Evolutionary conservation across 495 filamentous ascomycete species (phyloP).

Genomic region (Xylona heveae): DNA sequence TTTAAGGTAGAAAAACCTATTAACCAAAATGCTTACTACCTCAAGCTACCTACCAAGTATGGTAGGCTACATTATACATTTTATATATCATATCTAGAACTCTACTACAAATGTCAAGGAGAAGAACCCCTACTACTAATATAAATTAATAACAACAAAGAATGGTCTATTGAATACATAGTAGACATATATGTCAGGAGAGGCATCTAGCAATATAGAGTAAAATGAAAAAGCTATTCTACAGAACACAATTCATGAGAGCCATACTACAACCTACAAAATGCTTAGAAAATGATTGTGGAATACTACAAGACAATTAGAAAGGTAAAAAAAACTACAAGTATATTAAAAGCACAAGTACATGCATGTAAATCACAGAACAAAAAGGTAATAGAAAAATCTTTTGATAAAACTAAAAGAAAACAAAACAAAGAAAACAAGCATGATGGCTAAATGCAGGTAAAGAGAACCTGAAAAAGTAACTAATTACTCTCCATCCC

Average conservation of each 20-base stretch:
- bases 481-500: too few relatives aligned
- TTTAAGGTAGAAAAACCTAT: neutral
- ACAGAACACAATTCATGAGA: neutral
- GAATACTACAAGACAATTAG: slow-evolving; percentile 2
- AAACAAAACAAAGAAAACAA: too few relatives aligned
- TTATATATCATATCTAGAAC: slow-evolving; percentile 3
- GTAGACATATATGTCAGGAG: neutral
- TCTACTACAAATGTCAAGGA: neutral
- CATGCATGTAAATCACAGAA: neutral
- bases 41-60: neutral
- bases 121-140: neutral
- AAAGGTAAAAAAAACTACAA: neutral
- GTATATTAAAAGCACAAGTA: neutral
- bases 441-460: too few relatives aligned
- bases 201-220: neutral
- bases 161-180: neutral
- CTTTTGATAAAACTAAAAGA: neutral
- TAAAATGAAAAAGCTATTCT: neutral
- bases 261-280: neutral
- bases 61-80: slow-evolving; percentile 2
- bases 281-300: neutral
- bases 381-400: neutral
- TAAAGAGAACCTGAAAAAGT: too few relatives aligned
- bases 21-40: neutral
- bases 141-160: neutral